phyloP scores from a whole-genome alignment of 164 flowering plant genomes.

The Euptelea pleiosperma region DNA sequence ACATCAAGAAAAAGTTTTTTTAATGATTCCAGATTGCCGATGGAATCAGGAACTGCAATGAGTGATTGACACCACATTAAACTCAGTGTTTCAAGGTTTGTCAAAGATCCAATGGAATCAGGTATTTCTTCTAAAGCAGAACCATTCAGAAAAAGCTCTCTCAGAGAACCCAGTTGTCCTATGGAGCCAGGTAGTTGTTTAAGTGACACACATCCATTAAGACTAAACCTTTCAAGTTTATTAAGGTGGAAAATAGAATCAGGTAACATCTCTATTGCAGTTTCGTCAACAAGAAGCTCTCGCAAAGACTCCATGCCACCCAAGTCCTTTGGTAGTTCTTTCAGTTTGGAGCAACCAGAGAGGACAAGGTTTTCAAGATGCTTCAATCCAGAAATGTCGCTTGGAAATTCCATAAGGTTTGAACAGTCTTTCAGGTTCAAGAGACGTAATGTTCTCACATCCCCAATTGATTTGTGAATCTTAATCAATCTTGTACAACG shows the following conservation, averaged over 20 bases:
- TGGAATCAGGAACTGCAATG: constrained; percentile 29
- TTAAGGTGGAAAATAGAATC: constrained; percentile 34
- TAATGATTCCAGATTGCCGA: constrained; percentile 35
- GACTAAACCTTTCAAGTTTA: constrained; percentile 37
- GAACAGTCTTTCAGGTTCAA: constrained; percentile 36
- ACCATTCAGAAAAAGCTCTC: constrained; percentile 24
- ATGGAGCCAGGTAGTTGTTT: constrained; percentile 29
- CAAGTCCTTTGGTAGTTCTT: constrained; percentile 33
- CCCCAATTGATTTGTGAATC: constrained; percentile 38
- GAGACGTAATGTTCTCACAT: constrained; percentile 22
- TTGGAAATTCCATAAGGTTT: constrained; percentile 36
- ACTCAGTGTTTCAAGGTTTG: constrained; percentile 33
- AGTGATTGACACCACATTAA: constrained; percentile 34
- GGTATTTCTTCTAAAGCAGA: constrained; percentile 33
- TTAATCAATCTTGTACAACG: constrained; percentile 22
- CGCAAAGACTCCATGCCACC: constrained; percentile 32
- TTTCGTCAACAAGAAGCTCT: constrained; percentile 34
- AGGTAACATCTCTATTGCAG: constrained; percentile 35
- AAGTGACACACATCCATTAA: constrained; percentile 26
- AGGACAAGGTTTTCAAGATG: constrained; percentile 35
- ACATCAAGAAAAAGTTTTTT: constrained; percentile 14
- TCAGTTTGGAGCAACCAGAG: constrained; percentile 36
- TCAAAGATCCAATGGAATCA: constrained; percentile 31
- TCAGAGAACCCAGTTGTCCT: constrained; percentile 30
- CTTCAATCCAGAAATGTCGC: constrained; percentile 43